Conservation (phyloP, 2,329 filamentous ascomycete genomes). For the Alternaria sp. region DNA sequence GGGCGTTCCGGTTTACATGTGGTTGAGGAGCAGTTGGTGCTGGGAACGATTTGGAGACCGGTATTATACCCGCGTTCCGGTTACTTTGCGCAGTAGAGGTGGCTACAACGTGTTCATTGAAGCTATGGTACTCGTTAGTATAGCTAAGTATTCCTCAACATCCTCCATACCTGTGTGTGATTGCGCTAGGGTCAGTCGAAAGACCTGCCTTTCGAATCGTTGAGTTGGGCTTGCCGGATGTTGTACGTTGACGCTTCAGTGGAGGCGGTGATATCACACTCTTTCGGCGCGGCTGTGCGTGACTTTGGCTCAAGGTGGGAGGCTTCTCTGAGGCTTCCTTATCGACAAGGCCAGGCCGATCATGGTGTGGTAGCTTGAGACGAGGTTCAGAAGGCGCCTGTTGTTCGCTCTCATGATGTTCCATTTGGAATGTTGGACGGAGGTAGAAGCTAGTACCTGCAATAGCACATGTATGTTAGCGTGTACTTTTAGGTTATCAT, state of each 20-base stretch:
- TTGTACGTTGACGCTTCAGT: slow-evolving; percentile 26
- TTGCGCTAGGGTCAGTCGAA: neutral
- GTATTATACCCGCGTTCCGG: neutral
- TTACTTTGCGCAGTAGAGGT: neutral
- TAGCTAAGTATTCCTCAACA: neutral
- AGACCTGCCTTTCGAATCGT: neutral
- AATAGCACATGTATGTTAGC: slow-evolving; percentile 1
- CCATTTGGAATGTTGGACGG: slow-evolving; percentile 1
- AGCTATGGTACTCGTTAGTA: neutral
- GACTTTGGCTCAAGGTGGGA: neutral
- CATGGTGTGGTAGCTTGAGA: neutral
- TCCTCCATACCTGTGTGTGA: slow-evolving; percentile 11
- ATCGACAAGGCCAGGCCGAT: neutral
- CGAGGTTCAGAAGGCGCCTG: neutral
- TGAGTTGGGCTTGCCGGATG: neutral
- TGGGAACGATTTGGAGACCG: neutral
- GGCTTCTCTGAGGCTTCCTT: neutral
- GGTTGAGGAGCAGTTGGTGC: neutral
- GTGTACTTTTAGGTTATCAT: neutral
- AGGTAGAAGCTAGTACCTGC: neutral
- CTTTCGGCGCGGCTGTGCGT: neutral
- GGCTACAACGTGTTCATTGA: neutral
- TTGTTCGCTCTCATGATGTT: neutral
- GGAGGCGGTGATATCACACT: slow-evolving; percentile 33
- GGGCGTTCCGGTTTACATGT: neutral